Base-by-base conservation (phyloP, 805 yeast genomes). In the Peterozyma xylosa region DNA sequence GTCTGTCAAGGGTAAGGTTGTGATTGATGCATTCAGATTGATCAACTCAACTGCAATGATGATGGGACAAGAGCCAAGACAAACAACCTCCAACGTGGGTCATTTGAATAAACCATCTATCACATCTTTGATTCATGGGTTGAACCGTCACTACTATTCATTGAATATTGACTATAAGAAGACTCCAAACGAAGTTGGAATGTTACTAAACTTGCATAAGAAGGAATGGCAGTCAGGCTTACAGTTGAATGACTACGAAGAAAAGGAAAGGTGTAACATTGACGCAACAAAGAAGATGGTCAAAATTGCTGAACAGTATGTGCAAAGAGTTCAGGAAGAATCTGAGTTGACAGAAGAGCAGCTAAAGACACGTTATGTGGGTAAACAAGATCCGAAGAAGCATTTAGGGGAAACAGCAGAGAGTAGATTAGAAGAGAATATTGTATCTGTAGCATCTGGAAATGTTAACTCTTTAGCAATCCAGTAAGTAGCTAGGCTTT, bases 371-470 rank as follows among this genome's bases (percentile, higher is more conserved):
- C 81, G 99, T 60, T 95, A 91, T 58, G 97, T 93, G 33, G 99
- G 99, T 55, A 90, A 88, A 62, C 97, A 91, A 66, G 99, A 93
- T 64, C 99, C 99, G 36, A 93, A 95, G 79, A 93, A 91, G 70
- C 99, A 93, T 69, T 72, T 93, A 55, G 76, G 83, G 39, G 96
- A 87, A 50, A 86, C 95, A 0, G 95, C 96, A 10, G 95, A 87
- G 52, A 70, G 73, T 48, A 71, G 87, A 42, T 78, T 95, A 54
- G 99, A 93, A 64, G 93, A 87, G 42, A 95, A 93, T 60, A 82
- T 93, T 40, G 88, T 87, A 11, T 80, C 95, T 32, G 75, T 91
- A 50, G 71, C 90, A 58, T 86, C 96, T 13, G 86, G 96, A 41
- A 86, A 85, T 63, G 90, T 93, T 36, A 90, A 93, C 63, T 78